A percentile compares a stretch with the other conserved stretches of the same genome.
Conservation (phyloP, 805 yeast species). For the Candida saitoana region DNA sequence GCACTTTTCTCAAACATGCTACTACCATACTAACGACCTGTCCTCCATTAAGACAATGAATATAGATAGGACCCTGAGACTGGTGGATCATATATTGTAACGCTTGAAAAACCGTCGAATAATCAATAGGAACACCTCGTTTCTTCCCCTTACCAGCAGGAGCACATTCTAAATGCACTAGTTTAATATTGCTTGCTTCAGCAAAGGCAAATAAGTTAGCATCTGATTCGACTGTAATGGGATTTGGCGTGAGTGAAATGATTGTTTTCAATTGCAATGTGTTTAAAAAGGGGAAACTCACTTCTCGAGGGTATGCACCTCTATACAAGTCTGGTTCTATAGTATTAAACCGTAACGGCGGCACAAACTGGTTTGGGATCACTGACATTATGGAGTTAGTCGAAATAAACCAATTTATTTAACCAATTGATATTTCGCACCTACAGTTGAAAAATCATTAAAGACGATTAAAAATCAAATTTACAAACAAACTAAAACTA, state of each 20-base stretch:
- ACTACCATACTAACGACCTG: slow-evolving; percentile 78
- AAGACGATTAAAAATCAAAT: too few relatives aligned
- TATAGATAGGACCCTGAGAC: slow-evolving; percentile 63
- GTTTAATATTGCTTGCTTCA: slow-evolving; percentile 45
- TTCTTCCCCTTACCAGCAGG: slow-evolving; percentile 75
- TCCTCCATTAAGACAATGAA: slow-evolving; percentile 89
- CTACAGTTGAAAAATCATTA: too few relatives aligned
- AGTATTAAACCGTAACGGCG: slow-evolving; percentile 76
- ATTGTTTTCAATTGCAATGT: slow-evolving; percentile 67
- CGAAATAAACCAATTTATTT: too few relatives aligned
- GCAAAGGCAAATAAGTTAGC: slow-evolving; percentile 51
- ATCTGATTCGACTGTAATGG: slow-evolving; percentile 55
- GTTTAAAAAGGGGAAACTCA: slow-evolving; percentile 64
- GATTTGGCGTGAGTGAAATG: slow-evolving; percentile 74
- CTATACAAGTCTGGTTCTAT: slow-evolving; percentile 70
- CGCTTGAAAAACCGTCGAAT: slow-evolving; percentile 54
- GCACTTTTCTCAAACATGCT: slow-evolving; percentile 79
- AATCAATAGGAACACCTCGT: slow-evolving; percentile 76
- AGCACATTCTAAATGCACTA: slow-evolving; percentile 66
- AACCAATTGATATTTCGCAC: too few relatives aligned
- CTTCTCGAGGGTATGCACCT: slow-evolving; percentile 82
- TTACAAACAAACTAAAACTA: too few relatives aligned
- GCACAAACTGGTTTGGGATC: slow-evolving; percentile 39
- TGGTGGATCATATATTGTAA: slow-evolving; percentile 59
- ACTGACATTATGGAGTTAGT: not conserved